Evolutionary conservation across 108 stramenopile species (phyloP), one percentile per base, ranked within the genome.

Genomic region (Tribonema minus): DNA sequence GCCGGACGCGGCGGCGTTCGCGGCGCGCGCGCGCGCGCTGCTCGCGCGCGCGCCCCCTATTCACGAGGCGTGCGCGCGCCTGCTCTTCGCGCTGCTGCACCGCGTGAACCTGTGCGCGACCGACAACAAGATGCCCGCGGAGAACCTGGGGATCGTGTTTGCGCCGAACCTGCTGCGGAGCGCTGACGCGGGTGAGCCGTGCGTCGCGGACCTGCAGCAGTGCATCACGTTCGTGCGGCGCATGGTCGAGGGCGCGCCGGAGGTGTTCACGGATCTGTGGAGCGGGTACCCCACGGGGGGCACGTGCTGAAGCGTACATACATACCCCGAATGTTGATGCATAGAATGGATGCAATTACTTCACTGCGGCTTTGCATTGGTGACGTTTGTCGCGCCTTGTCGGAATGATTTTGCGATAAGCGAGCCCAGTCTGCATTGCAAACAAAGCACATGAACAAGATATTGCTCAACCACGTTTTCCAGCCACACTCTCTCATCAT

Each of bases 81-180:
- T 74, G 20, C 72, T 74, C 3, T 54, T 74, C 63, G 72, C 72
- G 20, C 64, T 74, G 63, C 40, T 74, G 63, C 34, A 25, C 41
- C 63, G 72, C 29, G 72, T 74, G 23, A 64, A 61, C 40, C 72
- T 64, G 23, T 54, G 38, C 72, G 36, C 71, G 33, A 34, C 64
- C 36, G 76, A 74, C 23, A 78, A 78, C 64, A 20, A 60, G 29
- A 81, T 81, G 80, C 76, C 80, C 20, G 61, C 76, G 37, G 76
- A 81, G 15, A 81, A 81, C 68, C 77, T 81, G 31, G 80, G 76
- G n/a, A 81, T 81, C 39, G 76, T 81, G 26, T 81, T 81, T 34
- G 80, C 80, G 54, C 80, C 80, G 28, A 78, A 77, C 67, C 68
- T 81, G 41, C 59, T 81, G 12, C 68, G 80, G 23, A 58, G 73